Evolutionary conservation across 2,329 filamentous ascomycete genomes (phyloP), one percentile per base, ranked within the genome.

Genomic region (Capronia epimyces): DNA sequence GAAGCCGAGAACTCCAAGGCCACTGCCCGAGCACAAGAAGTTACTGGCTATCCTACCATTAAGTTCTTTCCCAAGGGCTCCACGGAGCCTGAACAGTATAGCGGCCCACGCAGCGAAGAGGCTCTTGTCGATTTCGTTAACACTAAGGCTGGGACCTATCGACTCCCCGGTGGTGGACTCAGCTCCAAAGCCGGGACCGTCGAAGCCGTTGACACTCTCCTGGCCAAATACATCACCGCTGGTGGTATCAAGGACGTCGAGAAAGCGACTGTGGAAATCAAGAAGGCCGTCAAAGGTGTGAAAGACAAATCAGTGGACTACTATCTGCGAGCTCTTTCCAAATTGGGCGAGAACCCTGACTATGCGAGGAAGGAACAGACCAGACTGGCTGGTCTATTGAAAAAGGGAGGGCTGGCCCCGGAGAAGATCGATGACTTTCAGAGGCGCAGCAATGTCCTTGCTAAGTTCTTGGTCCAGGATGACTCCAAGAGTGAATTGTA

Each of bases 11-110:
- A 88, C 70, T 82, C 85, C 70, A 96, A 95, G 74, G 79, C 80
- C 39, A 82, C 84, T 43, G 84, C 89, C 45, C 71, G 81, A 66
- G 82, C 84, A 45, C 84, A 93, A 66, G 88, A 83, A 55, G 81
- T 98, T 61, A 79, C 79, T 49, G 88, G 86, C 29, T 98, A 94
- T 78, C 93, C 93, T 43, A 98, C 93, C 57, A 95, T 98, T 77
- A 95, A 95, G 76, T 98, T 85, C 81, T 98, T 96, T 80, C 81
- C 89, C 61, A 86, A 86, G 69, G 90, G 89, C 62, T 87, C 83
- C 66, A 86, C 79, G 58, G 82, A 86, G 65, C 70, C 82, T 40
- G 78, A 84, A 62, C 66, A 75, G 40, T 98, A 96, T 78, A 73
- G 76, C 47, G 84, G 86, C 55, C 87, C 80, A 56, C 90, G 93